A percentile compares a stretch with the other conserved stretches of the same genome.
Conservation (phyloP, 1,284 basidiomycete genomes). For the Cutaneotrichosporon daszewskae region DNA sequence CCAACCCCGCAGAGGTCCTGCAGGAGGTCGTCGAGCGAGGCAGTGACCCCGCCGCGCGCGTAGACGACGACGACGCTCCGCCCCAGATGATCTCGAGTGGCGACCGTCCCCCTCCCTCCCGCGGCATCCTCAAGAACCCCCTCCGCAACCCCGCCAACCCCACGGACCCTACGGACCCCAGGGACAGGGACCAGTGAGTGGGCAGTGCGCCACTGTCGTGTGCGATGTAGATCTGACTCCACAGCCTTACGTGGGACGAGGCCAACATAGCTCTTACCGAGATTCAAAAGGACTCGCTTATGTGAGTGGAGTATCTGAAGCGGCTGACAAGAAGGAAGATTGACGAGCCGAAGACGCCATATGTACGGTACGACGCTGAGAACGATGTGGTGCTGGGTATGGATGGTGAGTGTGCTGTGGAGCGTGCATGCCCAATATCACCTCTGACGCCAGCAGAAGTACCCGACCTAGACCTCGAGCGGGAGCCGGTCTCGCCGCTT, state of each 20-base stretch:
- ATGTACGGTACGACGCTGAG: constrained; percentile 80
- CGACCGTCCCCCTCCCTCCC: constrained; percentile 29
- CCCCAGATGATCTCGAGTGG: constrained; percentile 18
- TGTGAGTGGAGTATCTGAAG: constrained; percentile 56
- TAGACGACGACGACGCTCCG: constrained; percentile 8
- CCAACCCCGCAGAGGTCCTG: neutral
- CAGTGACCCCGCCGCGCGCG: constrained; percentile 1
- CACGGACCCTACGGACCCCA: constrained; percentile 4
- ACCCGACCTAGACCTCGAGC: constrained; percentile 36
- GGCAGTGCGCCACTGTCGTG: neutral
- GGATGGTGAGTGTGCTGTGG: constrained; percentile 51
- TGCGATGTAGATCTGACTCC: neutral
- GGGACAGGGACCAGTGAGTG: constrained; percentile 13
- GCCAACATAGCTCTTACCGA: constrained; percentile 83
- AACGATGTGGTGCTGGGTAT: constrained; percentile 63
- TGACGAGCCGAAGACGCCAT: constrained; percentile 93
- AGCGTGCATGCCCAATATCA: neutral
- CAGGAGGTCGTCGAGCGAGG: constrained; percentile 1
- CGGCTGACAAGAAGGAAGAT: constrained; percentile 58
- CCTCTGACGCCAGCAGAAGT: constrained; percentile 53
- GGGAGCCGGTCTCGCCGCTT: neutral
- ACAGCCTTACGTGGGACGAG: constrained; percentile 81
- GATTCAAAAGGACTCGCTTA: constrained; percentile 83
- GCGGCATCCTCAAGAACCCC: constrained; percentile 46
- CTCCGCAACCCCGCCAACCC: constrained; percentile 17